These are phyloP conservation scores for Neostapfia colusana DNA, from an alignment of 176 grass and related monocot species.

Conservation along the genomic window DNA sequence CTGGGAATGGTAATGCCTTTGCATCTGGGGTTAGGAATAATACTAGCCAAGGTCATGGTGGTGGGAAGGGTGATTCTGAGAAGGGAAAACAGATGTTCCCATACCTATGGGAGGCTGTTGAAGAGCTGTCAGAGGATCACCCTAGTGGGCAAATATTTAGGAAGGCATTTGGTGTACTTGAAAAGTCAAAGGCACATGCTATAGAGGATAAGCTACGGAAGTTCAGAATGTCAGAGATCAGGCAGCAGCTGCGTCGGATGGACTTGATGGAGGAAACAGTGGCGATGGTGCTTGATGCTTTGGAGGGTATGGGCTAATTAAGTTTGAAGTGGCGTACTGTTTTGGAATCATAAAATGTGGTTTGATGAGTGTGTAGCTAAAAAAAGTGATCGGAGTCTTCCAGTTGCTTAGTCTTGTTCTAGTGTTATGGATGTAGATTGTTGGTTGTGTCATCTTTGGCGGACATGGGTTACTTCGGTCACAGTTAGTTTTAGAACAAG, in stretches of 20 bases:
- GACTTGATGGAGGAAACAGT: conserved; percentile 55
- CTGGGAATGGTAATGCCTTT: background rate
- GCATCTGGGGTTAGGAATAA: background rate
- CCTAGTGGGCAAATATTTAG: conserved; percentile 38
- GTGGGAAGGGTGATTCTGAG: conserved; percentile 7
- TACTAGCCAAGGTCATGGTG: background rate
- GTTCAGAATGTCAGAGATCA: conserved; percentile 40
- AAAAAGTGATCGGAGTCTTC: conserved; percentile 3
- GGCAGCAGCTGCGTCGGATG: conserved; percentile 51
- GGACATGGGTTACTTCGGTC: conserved; percentile 16
- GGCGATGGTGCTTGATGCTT: conserved; percentile 47
- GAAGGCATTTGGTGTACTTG: conserved; percentile 48
- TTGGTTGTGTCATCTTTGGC: conserved; percentile 21
- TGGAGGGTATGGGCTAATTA: conserved; percentile 31
- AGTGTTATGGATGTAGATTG: conserved; percentile 30
- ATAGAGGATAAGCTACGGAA: conserved; percentile 62
- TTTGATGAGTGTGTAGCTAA: conserved; percentile 21
- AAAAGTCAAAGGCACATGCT: conserved; percentile 33
- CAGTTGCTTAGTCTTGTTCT: conserved; percentile 7
- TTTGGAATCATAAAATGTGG: conserved; percentile 8
- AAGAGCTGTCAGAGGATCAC: conserved; percentile 46
- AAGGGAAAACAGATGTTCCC: conserved; percentile 40
- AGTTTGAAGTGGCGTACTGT: conserved; percentile 4
- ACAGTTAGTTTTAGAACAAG: conserved; percentile 25
- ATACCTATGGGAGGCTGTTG: conserved; percentile 46